phyloP scores from a whole-genome alignment of 176 grass and related monocot species.

The Alloteropsis semialata region DNA sequence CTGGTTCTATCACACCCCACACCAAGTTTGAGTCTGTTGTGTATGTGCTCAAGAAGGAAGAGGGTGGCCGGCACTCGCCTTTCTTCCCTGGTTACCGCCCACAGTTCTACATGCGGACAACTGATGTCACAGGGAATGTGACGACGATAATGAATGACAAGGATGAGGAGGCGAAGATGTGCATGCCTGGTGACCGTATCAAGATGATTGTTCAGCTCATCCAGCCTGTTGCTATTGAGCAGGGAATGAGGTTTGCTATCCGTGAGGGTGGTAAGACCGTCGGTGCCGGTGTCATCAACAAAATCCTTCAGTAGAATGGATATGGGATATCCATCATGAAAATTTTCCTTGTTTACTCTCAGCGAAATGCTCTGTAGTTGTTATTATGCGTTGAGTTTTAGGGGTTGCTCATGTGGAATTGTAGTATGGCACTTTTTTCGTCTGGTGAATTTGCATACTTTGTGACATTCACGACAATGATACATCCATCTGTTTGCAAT shows the following conservation, averaged over 20 bases:
- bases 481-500: constrained; percentile 34
- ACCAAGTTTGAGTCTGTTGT: constrained; percentile 87
- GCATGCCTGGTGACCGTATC: constrained; percentile 83
- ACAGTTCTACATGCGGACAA: constrained; percentile 93
- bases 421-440: constrained; percentile 50
- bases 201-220: constrained; percentile 93
- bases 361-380: constrained; percentile 55
- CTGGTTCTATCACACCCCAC: constrained; percentile 74
- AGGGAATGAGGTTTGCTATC: constrained; percentile 88
- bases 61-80: constrained; percentile 83
- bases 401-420: constrained; percentile 54
- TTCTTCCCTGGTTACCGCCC: constrained; percentile 88
- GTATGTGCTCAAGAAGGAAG: constrained; percentile 91
- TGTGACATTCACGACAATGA: constrained; percentile 42
- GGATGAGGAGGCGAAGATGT: constrained; percentile 95
- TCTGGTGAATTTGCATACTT: constrained; percentile 62
- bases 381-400: constrained; percentile 61
- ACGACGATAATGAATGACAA: constrained; percentile 87
- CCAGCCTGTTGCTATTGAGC: constrained; percentile 68
- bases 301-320: constrained; percentile 61
- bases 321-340: constrained; percentile 22
- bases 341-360: constrained; percentile 56
- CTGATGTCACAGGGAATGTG: constrained; percentile 74
- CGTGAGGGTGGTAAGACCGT: constrained; percentile 92
- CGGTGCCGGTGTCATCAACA: constrained; percentile 73